Base-by-base conservation (phyloP, 1,284 basidiomycete species). In the Cutaneotrichosporon curvatum region DNA sequence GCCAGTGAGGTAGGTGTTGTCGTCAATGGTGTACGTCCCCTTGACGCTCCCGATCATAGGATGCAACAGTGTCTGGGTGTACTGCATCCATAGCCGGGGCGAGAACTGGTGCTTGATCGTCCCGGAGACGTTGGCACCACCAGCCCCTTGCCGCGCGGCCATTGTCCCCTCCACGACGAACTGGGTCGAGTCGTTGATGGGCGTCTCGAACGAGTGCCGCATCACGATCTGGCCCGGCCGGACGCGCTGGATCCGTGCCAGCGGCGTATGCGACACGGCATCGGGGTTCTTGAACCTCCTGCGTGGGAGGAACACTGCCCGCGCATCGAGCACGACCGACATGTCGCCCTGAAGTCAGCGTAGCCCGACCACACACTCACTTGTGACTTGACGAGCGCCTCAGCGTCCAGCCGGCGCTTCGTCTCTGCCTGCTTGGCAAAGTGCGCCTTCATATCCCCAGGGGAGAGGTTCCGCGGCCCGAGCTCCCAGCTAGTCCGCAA, bases 101-200 rank as follows among this genome's bases (percentile, higher is more conserved):
- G 64, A 69, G 57, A 73, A 75, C 43, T 76, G 74, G 50, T 75
- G 74, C 50, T 67, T 70, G 32, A 77, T 43, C 1, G 75, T 76
- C 4, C 76, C 76, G 4, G 75, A 55, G 3, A 77, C 55, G 44
- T 75, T 76, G 6, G 72, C 74, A 6, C 73, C 75, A 9, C 75
- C 74, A 15, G 62, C 57, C 7, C 71, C 65, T 38, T 62, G 62
- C 20, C 71, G 56, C 7, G 62, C 60, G 19, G 72, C 60, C 65
- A 75, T 73, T 44, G 75, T 73, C 2, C 66, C 70, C 30, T 61
- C 60, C 30, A 62, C 53, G 8, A 65, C 53, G 11, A 72, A 7
- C 45, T 69, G 68, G 0, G 68, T 69, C 28, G 55, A 57, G 0
- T 63, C 53, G 31, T 46, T 56, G 15, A 71, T 23, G 0, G 67